A percentile compares a stretch with the other conserved stretches of the same genome.
Conservation (phyloP, 257 asterid genomes). For the Anisodus acutangulus region DNA sequence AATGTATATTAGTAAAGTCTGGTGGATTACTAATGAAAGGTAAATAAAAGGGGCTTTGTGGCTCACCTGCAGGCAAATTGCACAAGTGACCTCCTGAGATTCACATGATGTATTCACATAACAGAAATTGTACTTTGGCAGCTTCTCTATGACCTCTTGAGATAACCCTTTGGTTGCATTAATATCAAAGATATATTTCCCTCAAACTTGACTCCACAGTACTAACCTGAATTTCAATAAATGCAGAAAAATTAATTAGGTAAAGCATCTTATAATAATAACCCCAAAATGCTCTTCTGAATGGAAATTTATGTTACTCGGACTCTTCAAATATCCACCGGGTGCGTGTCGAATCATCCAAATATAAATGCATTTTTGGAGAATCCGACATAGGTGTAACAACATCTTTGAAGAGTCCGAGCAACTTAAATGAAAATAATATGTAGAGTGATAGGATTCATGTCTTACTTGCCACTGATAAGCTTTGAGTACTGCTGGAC, state of each 20-base stretch:
- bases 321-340: no score
- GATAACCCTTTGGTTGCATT: slow-evolving; percentile 60
- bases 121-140: slow-evolving; percentile 53
- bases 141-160: slow-evolving; percentile 49
- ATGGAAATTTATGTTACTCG: background rate
- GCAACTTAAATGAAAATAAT: background rate
- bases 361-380: background rate
- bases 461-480: slow-evolving; percentile 86
- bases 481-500: slow-evolving; percentile 93
- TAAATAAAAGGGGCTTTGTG: slow-evolving; percentile 26
- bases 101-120: slow-evolving; percentile 27
- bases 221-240: slow-evolving; percentile 56
- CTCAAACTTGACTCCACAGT: slow-evolving; percentile 65
- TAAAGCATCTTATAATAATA: background rate
- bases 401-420: background rate
- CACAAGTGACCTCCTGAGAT: slow-evolving; percentile 51
- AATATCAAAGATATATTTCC: slow-evolving; percentile 79
- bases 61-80: slow-evolving; percentile 77
- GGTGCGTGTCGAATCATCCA: background rate
- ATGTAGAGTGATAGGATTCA: background rate
- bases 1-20: background rate
- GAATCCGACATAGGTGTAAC: no score
- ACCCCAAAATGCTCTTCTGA: background rate
- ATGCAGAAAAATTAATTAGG: background rate
- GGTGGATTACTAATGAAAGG: background rate